Conservation (phyloP, 2,329 filamentous ascomycete genomes). For the Aspergillus neoniger region DNA sequence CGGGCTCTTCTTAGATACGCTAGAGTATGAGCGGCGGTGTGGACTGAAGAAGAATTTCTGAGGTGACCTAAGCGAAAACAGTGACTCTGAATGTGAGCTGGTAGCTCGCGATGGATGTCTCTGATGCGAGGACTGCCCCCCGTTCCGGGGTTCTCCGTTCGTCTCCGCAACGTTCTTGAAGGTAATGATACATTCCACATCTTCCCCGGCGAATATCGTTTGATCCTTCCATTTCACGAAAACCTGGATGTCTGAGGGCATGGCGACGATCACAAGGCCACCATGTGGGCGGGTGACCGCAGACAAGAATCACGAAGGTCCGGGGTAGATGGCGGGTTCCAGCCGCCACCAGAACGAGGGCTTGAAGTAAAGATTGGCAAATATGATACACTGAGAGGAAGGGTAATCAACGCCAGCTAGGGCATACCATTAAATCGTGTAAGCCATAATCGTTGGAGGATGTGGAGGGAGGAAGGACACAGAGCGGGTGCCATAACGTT, state of each 20-base stretch:
- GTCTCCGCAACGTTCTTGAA: constrained; percentile 78
- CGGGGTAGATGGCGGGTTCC: constrained; percentile 23
- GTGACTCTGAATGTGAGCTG: constrained; percentile 38
- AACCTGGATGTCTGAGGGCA: constrained; percentile 80
- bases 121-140: constrained; percentile 35
- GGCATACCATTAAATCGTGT: constrained; percentile 31
- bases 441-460: constrained; percentile 21
- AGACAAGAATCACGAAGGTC: constrained; percentile 20
- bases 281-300: constrained; percentile 32
- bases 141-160: constrained; percentile 33
- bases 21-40: constrained; percentile 39
- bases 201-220: constrained; percentile 94
- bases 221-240: constrained; percentile 94
- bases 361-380: constrained; percentile 1
- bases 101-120: constrained; percentile 41
- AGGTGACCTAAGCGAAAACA: constrained; percentile 42
- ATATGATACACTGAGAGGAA: constrained; percentile 14
- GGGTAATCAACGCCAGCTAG: constrained; percentile 20
- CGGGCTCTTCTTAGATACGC: constrained; percentile 35
- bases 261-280: constrained; percentile 38
- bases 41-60: constrained; percentile 39
- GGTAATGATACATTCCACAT: constrained; percentile 91
- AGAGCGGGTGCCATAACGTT: constrained; percentile 3
- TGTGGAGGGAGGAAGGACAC: background rate
- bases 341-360: constrained; percentile 19